Evolutionary conservation across 768 basidiomycete genomes (phyloP).

Genomic region (Lepiota subincarnata): DNA sequence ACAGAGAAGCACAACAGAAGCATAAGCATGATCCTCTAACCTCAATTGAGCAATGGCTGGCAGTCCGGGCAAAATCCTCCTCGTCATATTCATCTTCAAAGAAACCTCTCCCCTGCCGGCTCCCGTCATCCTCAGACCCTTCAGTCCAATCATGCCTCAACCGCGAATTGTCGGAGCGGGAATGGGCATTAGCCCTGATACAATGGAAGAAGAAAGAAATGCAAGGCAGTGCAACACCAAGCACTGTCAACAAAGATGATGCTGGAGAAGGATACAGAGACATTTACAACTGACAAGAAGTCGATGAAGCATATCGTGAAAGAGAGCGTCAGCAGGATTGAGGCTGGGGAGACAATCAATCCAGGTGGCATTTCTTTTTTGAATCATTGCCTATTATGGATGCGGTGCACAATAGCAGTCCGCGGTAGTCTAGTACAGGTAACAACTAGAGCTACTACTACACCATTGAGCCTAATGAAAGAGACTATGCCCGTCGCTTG

Average conservation of each 20-base stretch:
- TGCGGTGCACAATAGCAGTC: too few species aligned
- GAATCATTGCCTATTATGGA: too few species aligned
- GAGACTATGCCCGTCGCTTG: too few species aligned
- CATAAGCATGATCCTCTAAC: conserved; percentile 67
- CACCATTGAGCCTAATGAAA: too few species aligned
- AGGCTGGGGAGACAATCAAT: neutral
- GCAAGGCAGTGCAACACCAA: conserved; percentile 65
- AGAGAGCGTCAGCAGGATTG: conserved; percentile 19
- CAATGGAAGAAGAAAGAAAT: conserved; percentile 60
- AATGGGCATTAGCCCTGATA: conserved; percentile 71
- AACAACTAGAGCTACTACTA: too few species aligned
- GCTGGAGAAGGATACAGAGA: conserved; percentile 54
- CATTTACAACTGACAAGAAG: conserved; percentile 64
- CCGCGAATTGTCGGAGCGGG: conserved; percentile 74
- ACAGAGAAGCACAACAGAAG: conserved; percentile 61
- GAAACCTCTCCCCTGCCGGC: conserved; percentile 16
- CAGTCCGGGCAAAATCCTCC: conserved; percentile 32
- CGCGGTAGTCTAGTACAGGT: too few species aligned
- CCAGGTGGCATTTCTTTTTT: too few species aligned
- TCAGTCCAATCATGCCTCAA: conserved; percentile 55
- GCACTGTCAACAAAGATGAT: conserved; percentile 52
- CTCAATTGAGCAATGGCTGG: conserved; percentile 64
- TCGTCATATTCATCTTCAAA: conserved; percentile 16
- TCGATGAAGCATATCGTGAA: conserved; percentile 65
- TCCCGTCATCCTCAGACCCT: conserved; percentile 14